Base-by-base conservation (phyloP, 305 asterid species). In the Fraxinus velutina region DNA sequence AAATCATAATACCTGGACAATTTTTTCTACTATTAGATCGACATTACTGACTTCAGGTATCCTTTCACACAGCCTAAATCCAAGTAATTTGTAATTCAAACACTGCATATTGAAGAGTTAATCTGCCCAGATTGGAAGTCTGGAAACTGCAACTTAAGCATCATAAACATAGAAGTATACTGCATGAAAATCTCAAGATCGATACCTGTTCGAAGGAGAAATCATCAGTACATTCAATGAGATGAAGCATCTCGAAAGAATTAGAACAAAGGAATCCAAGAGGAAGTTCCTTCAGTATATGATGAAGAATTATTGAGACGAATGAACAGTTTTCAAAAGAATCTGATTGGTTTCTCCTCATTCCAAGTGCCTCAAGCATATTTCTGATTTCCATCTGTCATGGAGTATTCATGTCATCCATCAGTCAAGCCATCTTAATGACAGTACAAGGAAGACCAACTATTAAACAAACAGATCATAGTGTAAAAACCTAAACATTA, bases 81-180 rank as follows among this genome's bases (percentile, higher is more conserved):
- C 98, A 81, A 93, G 93, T 81, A 92, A 90, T 87, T 90, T 93
- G 93, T 88, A 89, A 93, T 93, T 94, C 89, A 93, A 89, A 85
- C 83, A 85, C 98, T 94, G 96, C 93, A 92, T 80, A 83, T 87
- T 64, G 77, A 83, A 85, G 78, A 83, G 86, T 81, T 80, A 87
- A 86, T 83, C 85, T 86, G 86, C 82, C 80, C 76, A 52, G 82
- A 79, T 78, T 47, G 79, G 79, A 84, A 81, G 77, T 78, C 78
- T 73, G 42, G 76, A n/a, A n/a, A n/a, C n/a, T n/a, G n/a, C n/a
- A n/a, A n/a, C n/a, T n/a, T 64, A 84, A 86, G 81, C 80, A 87
- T 55, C 80, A 86, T 73, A 78, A 83, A 24, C 47, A 80, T 81
- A 73, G 22, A 66, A 80, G 76, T 75, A 73, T 50, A 75, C 30